Evolutionary conservation across 2,329 filamentous ascomycete genomes (phyloP).

Genomic region (Coniochaeta sp.): DNA sequence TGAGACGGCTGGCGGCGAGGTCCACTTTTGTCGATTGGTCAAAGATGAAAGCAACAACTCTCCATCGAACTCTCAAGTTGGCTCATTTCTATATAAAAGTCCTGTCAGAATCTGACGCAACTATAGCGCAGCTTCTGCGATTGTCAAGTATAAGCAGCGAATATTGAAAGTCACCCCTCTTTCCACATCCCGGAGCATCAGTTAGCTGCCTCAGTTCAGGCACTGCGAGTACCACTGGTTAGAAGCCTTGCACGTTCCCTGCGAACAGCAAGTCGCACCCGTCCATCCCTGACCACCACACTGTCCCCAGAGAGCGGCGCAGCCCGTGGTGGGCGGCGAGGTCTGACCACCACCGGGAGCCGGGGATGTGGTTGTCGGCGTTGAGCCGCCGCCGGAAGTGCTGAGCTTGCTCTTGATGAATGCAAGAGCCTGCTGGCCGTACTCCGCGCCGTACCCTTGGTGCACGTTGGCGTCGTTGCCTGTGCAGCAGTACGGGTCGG

Average conservation of each 20-base stretch:
- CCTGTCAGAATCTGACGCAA: background rate
- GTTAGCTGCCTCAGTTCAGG: conserved; percentile 1
- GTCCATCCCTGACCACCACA: conserved; percentile 8
- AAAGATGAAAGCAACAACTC: no score
- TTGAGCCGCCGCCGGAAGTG: conserved; percentile 1
- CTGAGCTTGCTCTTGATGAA: conserved; percentile 42
- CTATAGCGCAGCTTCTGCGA: no score
- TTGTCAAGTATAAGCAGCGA: background rate
- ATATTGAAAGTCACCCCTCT: background rate
- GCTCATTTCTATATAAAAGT: background rate
- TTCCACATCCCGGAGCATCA: background rate
- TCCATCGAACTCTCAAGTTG: no score
- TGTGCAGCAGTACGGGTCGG: conserved; percentile 61
- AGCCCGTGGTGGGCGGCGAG: conserved; percentile 4
- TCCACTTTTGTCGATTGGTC: no score
- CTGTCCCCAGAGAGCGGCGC: conserved; percentile 7
- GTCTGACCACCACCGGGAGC: background rate
- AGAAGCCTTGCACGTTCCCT: conserved; percentile 7
- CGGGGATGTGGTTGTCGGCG: conserved; percentile 5
- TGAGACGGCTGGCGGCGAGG: no score
- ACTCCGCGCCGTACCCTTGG: conserved; percentile 57
- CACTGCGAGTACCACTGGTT: conserved; percentile 11
- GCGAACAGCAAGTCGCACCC: conserved; percentile 8
- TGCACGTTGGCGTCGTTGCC: conserved; percentile 54
- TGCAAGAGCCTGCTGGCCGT: conserved; percentile 49